Evolutionary conservation across 1,139 yeast genomes (phyloP).

Genomic region (Arxiozyma bovina): DNA sequence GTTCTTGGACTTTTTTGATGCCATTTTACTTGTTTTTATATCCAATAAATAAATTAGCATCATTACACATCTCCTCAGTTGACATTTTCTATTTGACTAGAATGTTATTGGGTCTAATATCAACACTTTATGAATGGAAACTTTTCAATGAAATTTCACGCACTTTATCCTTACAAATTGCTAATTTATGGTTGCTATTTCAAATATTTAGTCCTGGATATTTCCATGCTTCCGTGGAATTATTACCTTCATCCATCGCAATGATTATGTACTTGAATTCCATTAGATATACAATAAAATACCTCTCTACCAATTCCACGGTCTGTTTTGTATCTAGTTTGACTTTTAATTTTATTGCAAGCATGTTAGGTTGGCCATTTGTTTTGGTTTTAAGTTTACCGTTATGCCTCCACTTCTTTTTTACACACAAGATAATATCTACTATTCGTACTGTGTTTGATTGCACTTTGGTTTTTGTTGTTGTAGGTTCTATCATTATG

Average conservation of each 20-base stretch:
- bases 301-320: conserved; percentile 21
- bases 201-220: conserved; percentile 36
- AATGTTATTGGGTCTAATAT: conserved; percentile 40
- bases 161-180: conserved; percentile 31
- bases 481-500: conserved; percentile 34
- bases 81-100: conserved; percentile 48
- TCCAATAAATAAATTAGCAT: conserved; percentile 32
- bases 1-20: conserved; percentile 71
- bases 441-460: conserved; percentile 30
- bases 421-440: conserved; percentile 23
- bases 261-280: conserved; percentile 58
- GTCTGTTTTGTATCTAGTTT: conserved; percentile 30
- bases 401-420: conserved; percentile 33
- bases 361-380: conserved; percentile 89
- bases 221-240: conserved; percentile 80
- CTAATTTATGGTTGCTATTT: conserved; percentile 32
- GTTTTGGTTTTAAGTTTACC: conserved; percentile 60
- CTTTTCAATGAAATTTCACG: conserved; percentile 21
- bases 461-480: conserved; percentile 27
- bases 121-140: conserved; percentile 34
- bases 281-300: conserved; percentile 28
- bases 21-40: conserved; percentile 41
- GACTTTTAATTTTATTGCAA: conserved; percentile 52
- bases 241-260: conserved; percentile 80
- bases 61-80: conserved; percentile 18